Evolutionary conservation across 2,329 filamentous ascomycete species (phyloP).

Genomic region (Cordyceps pruinosa): DNA sequence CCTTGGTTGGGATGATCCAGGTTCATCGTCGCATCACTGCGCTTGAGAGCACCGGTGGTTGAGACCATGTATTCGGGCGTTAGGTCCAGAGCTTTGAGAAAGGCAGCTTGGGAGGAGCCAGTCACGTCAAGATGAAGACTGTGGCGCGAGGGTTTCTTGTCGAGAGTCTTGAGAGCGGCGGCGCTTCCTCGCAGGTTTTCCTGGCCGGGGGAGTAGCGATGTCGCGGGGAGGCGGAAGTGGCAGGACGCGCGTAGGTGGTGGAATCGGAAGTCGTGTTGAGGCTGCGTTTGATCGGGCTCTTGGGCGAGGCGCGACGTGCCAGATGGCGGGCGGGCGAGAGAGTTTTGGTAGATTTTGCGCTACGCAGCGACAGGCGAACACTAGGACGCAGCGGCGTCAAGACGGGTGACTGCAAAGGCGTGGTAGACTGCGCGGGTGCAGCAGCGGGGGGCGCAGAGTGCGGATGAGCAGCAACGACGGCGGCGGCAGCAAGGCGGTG

Average conservation of each 20-base stretch:
- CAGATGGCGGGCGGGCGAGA: conserved; percentile 41
- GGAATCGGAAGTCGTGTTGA: conserved; percentile 63
- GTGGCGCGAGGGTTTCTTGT: conserved; percentile 42
- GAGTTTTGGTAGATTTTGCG: conserved; percentile 52
- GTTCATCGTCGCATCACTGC: conserved; percentile 85
- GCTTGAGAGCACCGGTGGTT: conserved; percentile 75
- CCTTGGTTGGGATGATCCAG: conserved; percentile 70
- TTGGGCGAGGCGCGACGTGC: conserved; percentile 68
- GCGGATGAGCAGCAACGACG: conserved; percentile 22
- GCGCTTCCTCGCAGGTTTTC: conserved; percentile 37
- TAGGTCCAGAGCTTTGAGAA: conserved; percentile 45
- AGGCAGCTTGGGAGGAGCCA: conserved; percentile 43
- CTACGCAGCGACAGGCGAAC: conserved; percentile 61
- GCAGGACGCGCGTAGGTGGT: conserved; percentile 55
- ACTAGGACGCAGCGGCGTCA: conserved; percentile 59
- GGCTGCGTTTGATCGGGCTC: conserved; percentile 72
- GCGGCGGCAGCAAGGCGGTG: conserved; percentile 23
- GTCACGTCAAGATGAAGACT: conserved; percentile 52
- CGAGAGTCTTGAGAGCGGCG: conserved; percentile 35
- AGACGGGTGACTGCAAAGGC: conserved; percentile 41
- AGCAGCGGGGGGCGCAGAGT: conserved; percentile 29
- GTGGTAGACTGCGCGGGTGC: conserved; percentile 19
- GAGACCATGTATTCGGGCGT: conserved; percentile 28
- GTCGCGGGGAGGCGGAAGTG: conserved; percentile 29
- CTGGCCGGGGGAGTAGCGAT: conserved; percentile 24